Conservation (phyloP, 306 rosid genomes). For the Casuarina glauca region DNA sequence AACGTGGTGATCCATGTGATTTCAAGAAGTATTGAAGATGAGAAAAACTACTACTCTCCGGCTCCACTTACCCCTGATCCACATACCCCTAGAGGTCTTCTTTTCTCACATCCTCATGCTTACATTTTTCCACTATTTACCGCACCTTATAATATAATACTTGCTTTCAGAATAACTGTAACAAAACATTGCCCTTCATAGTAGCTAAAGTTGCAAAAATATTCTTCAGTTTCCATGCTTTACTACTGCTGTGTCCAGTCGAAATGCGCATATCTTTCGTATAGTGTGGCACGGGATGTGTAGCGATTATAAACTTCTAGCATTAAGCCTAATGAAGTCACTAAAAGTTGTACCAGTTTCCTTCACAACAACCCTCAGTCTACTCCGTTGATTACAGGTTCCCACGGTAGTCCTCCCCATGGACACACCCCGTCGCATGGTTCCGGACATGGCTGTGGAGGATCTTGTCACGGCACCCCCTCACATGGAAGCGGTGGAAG, state of each 20-base stretch:
- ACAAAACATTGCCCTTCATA: too few species aligned
- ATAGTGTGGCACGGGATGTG: not conserved
- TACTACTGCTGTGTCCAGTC: not conserved
- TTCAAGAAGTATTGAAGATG: constrained; percentile 54
- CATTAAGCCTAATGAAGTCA: not conserved
- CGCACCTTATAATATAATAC: too few species aligned
- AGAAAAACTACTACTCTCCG: constrained; percentile 66
- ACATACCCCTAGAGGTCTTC: constrained; percentile 48
- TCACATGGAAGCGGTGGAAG: constrained; percentile 51
- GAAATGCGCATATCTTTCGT: not conserved
- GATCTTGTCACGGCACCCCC: constrained; percentile 34
- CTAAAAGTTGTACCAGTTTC: constrained; percentile 1
- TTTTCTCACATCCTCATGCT: constrained; percentile 29
- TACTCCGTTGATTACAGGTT: constrained; percentile 35
- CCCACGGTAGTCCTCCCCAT: constrained; percentile 44
- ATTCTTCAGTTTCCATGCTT: not conserved
- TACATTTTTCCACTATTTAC: not conserved
- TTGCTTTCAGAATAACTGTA: too few species aligned
- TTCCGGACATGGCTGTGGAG: not conserved
- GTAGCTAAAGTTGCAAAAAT: not conserved
- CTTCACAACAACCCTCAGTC: constrained; percentile 1
- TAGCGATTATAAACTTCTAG: not conserved
- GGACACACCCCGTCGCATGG: constrained; percentile 39
- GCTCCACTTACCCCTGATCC: constrained; percentile 57
- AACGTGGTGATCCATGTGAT: constrained; percentile 50